Percentiles rank a stretch among this genome's conserved stretches.
Conservation (phyloP, 129 eudicot genomes). For the Erigeron canadensis region DNA sequence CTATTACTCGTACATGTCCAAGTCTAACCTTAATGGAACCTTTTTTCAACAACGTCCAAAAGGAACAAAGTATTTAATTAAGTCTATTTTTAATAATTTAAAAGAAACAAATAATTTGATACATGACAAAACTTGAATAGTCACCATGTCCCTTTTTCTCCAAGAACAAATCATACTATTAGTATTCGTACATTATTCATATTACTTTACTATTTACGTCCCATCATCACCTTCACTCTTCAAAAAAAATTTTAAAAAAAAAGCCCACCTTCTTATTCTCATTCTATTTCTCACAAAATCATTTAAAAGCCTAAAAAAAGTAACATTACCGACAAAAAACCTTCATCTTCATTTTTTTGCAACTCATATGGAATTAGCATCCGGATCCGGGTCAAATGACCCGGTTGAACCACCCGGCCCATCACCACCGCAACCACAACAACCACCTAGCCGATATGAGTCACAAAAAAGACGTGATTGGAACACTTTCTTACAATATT, state of each 20-base stretch:
- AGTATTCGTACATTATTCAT: conserved; percentile 31
- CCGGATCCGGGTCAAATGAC: conserved; percentile 37
- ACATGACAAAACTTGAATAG: conserved; percentile 30
- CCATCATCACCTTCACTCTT: conserved; percentile 33
- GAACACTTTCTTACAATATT: conserved; percentile 65
- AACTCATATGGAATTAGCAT: conserved; percentile 23
- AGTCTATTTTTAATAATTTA: not conserved
- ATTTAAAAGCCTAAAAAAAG: conserved; percentile 11
- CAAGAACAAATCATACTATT: conserved; percentile 24
- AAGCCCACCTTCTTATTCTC: conserved; percentile 9
- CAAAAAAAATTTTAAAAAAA: conserved; percentile 6
- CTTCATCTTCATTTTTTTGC: not conserved
- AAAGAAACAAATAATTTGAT: conserved; percentile 3
- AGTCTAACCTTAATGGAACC: no score
- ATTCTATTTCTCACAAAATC: not conserved
- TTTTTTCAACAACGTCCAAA: no score
- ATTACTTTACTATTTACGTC: conserved; percentile 39
- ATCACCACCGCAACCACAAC: not conserved
- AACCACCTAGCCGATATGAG: conserved; percentile 62
- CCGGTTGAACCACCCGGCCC: conserved; percentile 2
- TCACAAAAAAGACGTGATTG: conserved; percentile 78
- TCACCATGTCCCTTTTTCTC: conserved; percentile 11
- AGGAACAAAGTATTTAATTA: not conserved
- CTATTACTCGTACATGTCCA: no score
- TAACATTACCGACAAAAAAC: not conserved